Percentiles rank a stretch among this genome's conserved stretches.
phyloP scores from a whole-genome alignment of 176 grass and related monocot genomes.

The Eragrostis nindensis region DNA sequence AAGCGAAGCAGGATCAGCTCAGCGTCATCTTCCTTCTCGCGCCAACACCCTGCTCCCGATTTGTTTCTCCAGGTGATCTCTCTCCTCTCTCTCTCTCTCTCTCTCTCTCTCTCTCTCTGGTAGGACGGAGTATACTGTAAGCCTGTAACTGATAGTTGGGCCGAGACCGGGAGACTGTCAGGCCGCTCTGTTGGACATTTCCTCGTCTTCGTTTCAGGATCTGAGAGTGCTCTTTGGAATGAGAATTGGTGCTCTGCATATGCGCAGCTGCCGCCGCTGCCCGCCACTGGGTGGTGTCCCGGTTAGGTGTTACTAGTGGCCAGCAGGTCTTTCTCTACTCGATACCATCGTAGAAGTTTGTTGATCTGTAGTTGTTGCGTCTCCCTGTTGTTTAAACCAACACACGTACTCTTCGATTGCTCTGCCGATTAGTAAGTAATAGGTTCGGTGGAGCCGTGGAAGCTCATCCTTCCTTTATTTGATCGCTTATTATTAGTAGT shows the following conservation, averaged over 20 bases:
- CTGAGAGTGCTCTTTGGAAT: background rate
- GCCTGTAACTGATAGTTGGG: background rate
- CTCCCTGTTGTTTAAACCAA: constrained; percentile 21
- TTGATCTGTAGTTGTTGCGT: background rate
- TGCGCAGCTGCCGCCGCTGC: background rate
- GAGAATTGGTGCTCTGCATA: background rate
- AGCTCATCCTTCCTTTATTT: background rate
- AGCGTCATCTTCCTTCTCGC: background rate
- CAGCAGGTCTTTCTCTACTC: background rate
- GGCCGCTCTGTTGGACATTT: background rate
- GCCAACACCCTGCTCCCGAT: constrained; percentile 10
- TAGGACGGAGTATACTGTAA: background rate
- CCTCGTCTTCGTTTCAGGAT: background rate
- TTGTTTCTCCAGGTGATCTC: background rate
- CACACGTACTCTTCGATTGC: background rate
- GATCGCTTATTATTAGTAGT: background rate
- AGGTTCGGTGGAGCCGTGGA: background rate
- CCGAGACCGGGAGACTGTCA: background rate
- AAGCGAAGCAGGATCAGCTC: background rate
- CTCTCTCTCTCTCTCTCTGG: background rate
- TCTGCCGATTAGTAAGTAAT: background rate
- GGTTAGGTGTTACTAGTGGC: background rate
- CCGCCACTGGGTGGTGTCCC: background rate
- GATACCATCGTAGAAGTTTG: background rate
- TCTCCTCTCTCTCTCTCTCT: background rate